These are phyloP conservation scores for Aspergillus haitiensis DNA, from an alignment of 495 filamentous ascomycete genomes.

Conservation along the genomic window DNA sequence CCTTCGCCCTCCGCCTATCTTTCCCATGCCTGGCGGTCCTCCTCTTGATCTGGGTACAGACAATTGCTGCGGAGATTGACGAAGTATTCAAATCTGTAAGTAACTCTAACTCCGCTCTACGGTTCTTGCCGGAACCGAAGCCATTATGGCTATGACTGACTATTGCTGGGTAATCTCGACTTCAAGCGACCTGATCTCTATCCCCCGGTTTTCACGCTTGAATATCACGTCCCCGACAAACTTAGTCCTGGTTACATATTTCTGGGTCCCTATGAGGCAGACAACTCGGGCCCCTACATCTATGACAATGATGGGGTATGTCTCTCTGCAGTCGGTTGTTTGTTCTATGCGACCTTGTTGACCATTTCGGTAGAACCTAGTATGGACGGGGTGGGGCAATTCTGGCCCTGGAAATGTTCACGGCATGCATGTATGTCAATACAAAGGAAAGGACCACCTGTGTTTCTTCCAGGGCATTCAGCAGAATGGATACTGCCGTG, in stretches of 20 bases:
- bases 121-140: constrained; percentile 1
- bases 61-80: constrained; percentile 19
- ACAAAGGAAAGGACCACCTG: constrained; percentile 50
- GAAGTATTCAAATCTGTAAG: constrained; percentile 25
- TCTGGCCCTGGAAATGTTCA: constrained; percentile 44
- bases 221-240: constrained; percentile 30
- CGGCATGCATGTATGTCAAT: constrained; percentile 47
- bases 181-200: constrained; percentile 45
- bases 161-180: constrained; percentile 3
- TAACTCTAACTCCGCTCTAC: constrained; percentile 1
- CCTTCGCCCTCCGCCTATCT: constrained; percentile 2
- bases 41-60: constrained; percentile 12
- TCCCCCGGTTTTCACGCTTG: constrained; percentile 36
- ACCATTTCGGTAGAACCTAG: constrained; percentile 38
- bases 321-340: background rate
- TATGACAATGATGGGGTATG: constrained; percentile 48
- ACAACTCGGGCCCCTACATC: constrained; percentile 47
- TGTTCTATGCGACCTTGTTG: constrained; percentile 7
- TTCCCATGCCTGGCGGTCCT: constrained; percentile 10
- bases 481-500: constrained; percentile 54
- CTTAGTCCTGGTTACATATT: constrained; percentile 47
- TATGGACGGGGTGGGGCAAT: constrained; percentile 49
- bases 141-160: constrained; percentile 12
- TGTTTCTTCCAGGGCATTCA: constrained; percentile 57
- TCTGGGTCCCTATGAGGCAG: constrained; percentile 41